phyloP scores from a whole-genome alignment of 345 rosid genomes.

The Brassica rapa region DNA sequence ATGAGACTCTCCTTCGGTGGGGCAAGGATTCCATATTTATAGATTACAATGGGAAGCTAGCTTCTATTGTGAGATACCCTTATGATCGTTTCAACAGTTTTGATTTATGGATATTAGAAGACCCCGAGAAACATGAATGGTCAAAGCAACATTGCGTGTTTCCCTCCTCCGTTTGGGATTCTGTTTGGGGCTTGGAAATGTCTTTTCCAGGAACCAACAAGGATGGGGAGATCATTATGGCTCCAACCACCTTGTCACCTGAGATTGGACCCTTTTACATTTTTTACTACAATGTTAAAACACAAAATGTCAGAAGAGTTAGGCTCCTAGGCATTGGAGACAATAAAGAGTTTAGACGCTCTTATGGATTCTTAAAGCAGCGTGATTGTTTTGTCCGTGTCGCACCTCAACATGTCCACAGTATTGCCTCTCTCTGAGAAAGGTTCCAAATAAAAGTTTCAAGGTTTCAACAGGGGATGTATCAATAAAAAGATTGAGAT shows the following conservation, averaged over 20 bases:
- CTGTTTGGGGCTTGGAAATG: neutral
- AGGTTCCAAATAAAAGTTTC: neutral
- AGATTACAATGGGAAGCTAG: slow-evolving; percentile 16
- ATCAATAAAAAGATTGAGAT: too few species aligned
- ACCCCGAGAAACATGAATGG: slow-evolving; percentile 8
- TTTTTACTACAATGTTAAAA: slow-evolving; percentile 5
- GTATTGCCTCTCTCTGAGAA: neutral
- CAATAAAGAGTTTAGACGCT: slow-evolving; percentile 12
- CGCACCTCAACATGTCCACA: neutral
- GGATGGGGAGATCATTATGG: slow-evolving; percentile 18
- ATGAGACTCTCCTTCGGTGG: neutral
- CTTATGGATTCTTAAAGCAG: neutral
- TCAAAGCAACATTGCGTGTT: neutral
- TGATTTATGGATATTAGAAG: slow-evolving; percentile 20
- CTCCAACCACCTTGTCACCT: neutral
- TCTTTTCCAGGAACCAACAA: slow-evolving; percentile 12
- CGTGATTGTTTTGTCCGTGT: neutral
- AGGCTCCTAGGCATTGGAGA: slow-evolving; percentile 12
- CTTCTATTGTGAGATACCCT: slow-evolving; percentile 1
- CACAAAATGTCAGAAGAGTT: neutral
- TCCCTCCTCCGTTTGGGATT: neutral
- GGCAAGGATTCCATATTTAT: neutral
- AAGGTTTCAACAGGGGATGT: too few species aligned
- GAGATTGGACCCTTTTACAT: slow-evolving; percentile 6
- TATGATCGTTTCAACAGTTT: neutral